Percentiles rank a stretch among this genome's conserved stretches.
phyloP scores from a whole-genome alignment of 2,329 filamentous ascomycete genomes.

The Paracoccidioides brasiliensis region DNA sequence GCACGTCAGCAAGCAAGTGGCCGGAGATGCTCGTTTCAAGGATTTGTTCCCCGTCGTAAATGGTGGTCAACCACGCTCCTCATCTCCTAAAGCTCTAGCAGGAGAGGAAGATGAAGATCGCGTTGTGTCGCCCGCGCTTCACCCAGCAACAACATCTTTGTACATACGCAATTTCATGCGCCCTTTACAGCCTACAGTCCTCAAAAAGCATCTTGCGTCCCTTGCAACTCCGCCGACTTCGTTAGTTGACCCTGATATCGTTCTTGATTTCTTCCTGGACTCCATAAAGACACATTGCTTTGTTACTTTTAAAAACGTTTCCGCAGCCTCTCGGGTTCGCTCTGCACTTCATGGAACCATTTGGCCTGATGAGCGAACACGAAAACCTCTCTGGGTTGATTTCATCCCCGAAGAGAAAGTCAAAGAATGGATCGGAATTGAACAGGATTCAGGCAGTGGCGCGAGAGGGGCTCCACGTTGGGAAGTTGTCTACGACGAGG shows the following conservation, averaged over 20 bases:
- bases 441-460: conserved; percentile 41
- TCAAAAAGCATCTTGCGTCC: conserved; percentile 55
- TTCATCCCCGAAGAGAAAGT: conserved; percentile 71
- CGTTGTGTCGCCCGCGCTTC: conserved; percentile 44
- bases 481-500: conserved; percentile 58
- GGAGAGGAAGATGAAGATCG: conserved; percentile 27
- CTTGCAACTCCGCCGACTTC: conserved; percentile 50
- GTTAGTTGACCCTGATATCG: conserved; percentile 40
- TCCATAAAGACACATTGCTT: conserved; percentile 80
- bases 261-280: conserved; percentile 67
- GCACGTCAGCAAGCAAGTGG: conserved; percentile 17
- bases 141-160: conserved; percentile 61
- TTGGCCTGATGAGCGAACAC: conserved; percentile 77
- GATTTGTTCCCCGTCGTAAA: conserved; percentile 30
- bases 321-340: conserved; percentile 65
- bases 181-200: conserved; percentile 55
- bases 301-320: conserved; percentile 53
- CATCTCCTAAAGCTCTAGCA: conserved; percentile 16
- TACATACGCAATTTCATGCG: conserved; percentile 89
- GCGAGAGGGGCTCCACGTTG: conserved; percentile 41
- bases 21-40: conserved; percentile 36
- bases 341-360: conserved; percentile 60
- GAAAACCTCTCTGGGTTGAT: conserved; percentile 77
- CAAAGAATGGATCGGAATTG: conserved; percentile 57
- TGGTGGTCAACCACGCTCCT: conserved; percentile 15